phyloP scores from a whole-genome alignment of 805 yeast species.

The Ogataea naganishii region DNA sequence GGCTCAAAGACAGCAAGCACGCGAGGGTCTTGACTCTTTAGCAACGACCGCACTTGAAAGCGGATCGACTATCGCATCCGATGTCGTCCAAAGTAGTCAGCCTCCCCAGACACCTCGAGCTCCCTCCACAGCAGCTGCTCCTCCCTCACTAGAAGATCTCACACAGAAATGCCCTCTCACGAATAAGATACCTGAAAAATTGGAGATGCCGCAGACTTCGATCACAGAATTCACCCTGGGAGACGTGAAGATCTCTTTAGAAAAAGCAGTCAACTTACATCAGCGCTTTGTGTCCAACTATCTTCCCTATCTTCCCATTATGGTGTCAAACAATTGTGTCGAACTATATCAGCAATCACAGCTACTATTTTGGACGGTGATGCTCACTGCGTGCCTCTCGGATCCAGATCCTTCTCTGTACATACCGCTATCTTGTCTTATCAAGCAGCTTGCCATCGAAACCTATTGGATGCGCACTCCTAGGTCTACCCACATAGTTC shows the following conservation, averaged over 20 bases:
- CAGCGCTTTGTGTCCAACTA: slow-evolving; percentile 55
- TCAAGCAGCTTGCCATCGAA: slow-evolving; percentile 81
- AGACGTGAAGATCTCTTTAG: slow-evolving; percentile 56
- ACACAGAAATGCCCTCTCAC: neutral
- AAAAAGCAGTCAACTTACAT: slow-evolving; percentile 68
- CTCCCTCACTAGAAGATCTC: neutral
- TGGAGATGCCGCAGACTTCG: slow-evolving; percentile 15
- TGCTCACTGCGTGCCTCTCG: slow-evolving; percentile 75
- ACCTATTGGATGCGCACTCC: slow-evolving; percentile 93
- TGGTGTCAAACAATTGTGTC: slow-evolving; percentile 60
- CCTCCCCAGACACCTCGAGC: too few relatives aligned
- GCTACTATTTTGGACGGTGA: slow-evolving; percentile 83
- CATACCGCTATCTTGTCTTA: slow-evolving; percentile 62
- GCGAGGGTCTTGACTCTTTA: too few relatives aligned
- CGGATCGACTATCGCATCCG: too few relatives aligned
- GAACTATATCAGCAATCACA: slow-evolving; percentile 80
- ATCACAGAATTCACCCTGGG: slow-evolving; percentile 68
- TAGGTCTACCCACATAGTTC: slow-evolving; percentile 87
- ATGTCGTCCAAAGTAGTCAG: too few relatives aligned
- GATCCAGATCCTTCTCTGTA: slow-evolving; percentile 85
- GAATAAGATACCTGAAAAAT: neutral
- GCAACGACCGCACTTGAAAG: too few relatives aligned
- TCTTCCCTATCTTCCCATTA: slow-evolving; percentile 72
- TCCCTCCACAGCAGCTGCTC: too few relatives aligned
- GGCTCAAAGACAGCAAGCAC: too few relatives aligned